These are phyloP conservation scores for Rauvolfia tetraphylla DNA, from an alignment of 257 asterid species.

Conservation along the genomic window DNA sequence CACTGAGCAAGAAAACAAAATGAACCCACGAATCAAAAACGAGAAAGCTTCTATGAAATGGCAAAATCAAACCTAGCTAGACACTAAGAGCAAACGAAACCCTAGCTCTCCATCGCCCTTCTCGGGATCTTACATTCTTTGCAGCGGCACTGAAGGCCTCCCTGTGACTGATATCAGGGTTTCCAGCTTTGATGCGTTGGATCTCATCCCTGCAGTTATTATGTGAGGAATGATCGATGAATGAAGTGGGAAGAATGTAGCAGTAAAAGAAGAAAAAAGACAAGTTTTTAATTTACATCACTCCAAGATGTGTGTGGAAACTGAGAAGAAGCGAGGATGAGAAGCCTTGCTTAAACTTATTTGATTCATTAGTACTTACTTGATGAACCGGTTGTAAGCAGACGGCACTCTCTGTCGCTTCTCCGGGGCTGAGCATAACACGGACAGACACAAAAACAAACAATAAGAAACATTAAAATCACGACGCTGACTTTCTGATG, in stretches of 20 bases:
- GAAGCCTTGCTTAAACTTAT: too few species aligned
- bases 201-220: slow-evolving; percentile 83
- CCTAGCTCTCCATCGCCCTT: slow-evolving; percentile 7
- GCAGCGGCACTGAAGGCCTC: slow-evolving; percentile 99
- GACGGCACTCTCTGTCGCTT: slow-evolving; percentile 99
- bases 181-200: slow-evolving; percentile 99
- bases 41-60: background rate
- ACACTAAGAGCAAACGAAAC: slow-evolving; percentile 3
- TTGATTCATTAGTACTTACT: slow-evolving; percentile 41
- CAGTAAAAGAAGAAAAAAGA: background rate
- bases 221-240: background rate
- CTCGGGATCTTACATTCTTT: slow-evolving; percentile 80
- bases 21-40: slow-evolving; percentile 14
- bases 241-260: background rate
- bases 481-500: slow-evolving; percentile 48
- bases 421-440: slow-evolving; percentile 72
- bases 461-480: slow-evolving; percentile 39
- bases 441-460: slow-evolving; percentile 44
- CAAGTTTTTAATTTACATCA: too few species aligned
- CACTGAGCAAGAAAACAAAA: slow-evolving; percentile 53
- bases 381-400: slow-evolving; percentile 96
- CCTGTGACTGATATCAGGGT: slow-evolving; percentile 99
- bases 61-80: background rate
- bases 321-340: too few species aligned
- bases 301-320: background rate